Evolutionary conservation across 176 grass and related monocot species (phyloP), one percentile per base, ranked within the genome.

Genomic region (Microstegium vimineum): DNA sequence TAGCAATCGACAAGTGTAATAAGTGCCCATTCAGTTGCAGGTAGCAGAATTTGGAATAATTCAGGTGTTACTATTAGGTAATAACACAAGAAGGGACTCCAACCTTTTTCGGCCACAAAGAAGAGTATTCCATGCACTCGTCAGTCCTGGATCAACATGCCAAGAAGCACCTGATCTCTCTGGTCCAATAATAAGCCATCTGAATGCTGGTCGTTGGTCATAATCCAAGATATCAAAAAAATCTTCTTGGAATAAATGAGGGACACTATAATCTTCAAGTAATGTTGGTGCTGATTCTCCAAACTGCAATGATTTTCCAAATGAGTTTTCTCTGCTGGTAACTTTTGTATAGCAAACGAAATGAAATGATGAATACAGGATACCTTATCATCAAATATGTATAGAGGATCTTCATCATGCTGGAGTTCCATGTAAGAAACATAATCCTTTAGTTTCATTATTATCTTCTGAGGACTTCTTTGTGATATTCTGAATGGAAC

Each of bases 371-470:
- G 11, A 25, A 67, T 51, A 52, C 5, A 81, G 8, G 8, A 69
- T 57, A 98, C 93, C 87, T 98, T 95, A 51, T 98, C 93, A 45
- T 98, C 92, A 91, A 98, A 98, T 51, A 98, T 95, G 82, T 98
- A 98, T 45, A 98, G 89, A 73, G 96, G 96, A 62, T 98, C 96
- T 91, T 98, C 96, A 12, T 98, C 96, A 87, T 93, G 96, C 79
- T 98, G 96, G 62, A 85, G 72, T 85, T 98, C 79, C 87, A 98
- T 93, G 89, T 98, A 98, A 41, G 89, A 95, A 73, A 93, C 82
- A 90, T 98, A 98, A 78, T 98, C 90, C 63, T 90, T 93, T 67
- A 98, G 77, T 88, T 93, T 98, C 96, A 98, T 98, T 70, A 46
- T 86, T 85, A 93, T 88, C 84, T 98, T 98, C 51, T 88, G 84